Evolutionary conservation across 306 rosid genomes (phyloP), one percentile per base, ranked within the genome.

Genomic region (Carpinus viminea): DNA sequence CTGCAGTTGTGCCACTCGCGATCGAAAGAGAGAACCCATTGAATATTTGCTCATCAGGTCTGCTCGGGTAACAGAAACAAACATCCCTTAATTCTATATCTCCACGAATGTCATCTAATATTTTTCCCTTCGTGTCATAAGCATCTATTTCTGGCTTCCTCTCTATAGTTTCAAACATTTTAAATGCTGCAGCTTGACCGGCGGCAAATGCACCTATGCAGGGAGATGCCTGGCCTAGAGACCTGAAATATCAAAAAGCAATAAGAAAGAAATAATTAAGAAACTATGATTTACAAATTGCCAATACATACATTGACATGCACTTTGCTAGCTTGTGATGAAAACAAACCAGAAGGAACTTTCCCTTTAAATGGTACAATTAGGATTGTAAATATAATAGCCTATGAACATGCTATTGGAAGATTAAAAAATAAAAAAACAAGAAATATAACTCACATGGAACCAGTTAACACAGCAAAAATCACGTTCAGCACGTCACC

Each of bases 131-230:
- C 26, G 78, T 57, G 55, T 83, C 85, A 75, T 80, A 87, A 64
- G 88, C 88, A 80, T 89, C 91, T 43, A 89, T 89, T n/a, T 74
- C 75, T 3, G 93, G 88, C 52, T 75, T 80, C 73, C 89, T 81
- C 53, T 69, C 48, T n/a, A 89, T 89, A 16, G 91, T 89, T 80
- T 85, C 86, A 59, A 89, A 83, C 88, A 87, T 89, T 70, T 89
- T 89, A 74, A 57, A 85, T 5, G 93, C 91, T 1, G 93, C 93
- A 41, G 91, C 91, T 87, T 78, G 85, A 34, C 93, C 93, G 4
- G 88, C 86, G 41, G 91, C 84, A 72, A 85, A 85, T 77, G 93
- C 91, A 18, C 79, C 78, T 81, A 89, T 53, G 83, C 80, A 74
- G 38, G 93, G 89, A 65, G 91, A 82, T 80, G 93, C 79, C 74